phyloP scores from a whole-genome alignment of 2,329 filamentous ascomycete species.

The Zymoseptoria ardabiliae region DNA sequence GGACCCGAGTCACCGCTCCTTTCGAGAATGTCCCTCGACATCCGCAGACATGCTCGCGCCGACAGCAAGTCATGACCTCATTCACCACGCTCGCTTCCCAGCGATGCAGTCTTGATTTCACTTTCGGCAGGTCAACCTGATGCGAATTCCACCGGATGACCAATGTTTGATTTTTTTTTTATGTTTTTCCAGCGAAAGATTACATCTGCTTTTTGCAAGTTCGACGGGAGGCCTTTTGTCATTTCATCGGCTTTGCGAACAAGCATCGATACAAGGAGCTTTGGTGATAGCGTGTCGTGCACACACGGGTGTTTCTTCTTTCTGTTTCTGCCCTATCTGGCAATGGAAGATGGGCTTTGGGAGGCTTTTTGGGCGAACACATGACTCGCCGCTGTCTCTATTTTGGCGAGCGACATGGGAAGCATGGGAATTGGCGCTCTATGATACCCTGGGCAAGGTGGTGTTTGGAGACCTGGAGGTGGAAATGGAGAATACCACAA shows the following conservation, averaged over 20 bases:
- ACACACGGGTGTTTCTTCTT: neutral
- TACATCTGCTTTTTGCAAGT: neutral
- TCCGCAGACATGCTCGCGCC: slow-evolving; percentile 14
- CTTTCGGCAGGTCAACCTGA: neutral
- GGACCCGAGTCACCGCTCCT: slow-evolving; percentile 25
- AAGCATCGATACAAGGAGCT: neutral
- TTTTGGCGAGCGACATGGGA: neutral
- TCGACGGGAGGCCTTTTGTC: neutral
- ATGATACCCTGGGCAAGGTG: slow-evolving; percentile 18
- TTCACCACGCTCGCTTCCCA: neutral
- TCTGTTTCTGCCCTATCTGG: neutral
- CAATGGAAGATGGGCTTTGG: neutral
- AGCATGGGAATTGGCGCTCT: slow-evolving; percentile 21
- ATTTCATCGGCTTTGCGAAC: neutral
- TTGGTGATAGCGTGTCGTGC: neutral
- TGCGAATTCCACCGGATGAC: neutral
- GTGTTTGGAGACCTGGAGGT: neutral
- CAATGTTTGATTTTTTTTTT: neutral
- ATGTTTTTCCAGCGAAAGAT: neutral
- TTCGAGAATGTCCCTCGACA: slow-evolving; percentile 18
- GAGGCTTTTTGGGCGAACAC: slow-evolving; percentile 14
- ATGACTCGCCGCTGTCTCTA: neutral
- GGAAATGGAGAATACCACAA: neutral
- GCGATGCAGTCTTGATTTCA: neutral
- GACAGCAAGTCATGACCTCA: slow-evolving; percentile 17